phyloP scores from a whole-genome alignment of 768 basidiomycete genomes.

The Lactifluus pinguis region DNA sequence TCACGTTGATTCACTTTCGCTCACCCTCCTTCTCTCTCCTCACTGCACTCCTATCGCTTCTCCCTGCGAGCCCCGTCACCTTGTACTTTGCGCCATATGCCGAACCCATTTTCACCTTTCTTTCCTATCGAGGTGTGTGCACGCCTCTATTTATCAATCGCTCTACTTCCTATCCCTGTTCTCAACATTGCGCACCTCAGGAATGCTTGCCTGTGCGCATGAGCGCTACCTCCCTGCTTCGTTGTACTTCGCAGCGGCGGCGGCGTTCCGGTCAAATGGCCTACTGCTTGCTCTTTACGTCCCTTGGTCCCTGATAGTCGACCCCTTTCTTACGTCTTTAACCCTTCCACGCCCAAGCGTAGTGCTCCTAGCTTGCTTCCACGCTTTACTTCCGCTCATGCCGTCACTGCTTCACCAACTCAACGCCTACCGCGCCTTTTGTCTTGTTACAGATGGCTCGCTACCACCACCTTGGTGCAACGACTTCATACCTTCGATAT shows the following conservation, averaged over 20 bases:
- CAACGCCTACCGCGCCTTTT: slow-evolving; percentile 60
- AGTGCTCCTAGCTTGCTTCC: slow-evolving; percentile 30
- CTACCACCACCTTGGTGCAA: slow-evolving; percentile 54
- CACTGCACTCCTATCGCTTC: slow-evolving; percentile 55
- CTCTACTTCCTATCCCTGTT: not conserved
- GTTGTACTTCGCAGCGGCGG: slow-evolving; percentile 54
- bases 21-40: slow-evolving; percentile 53
- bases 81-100: slow-evolving; percentile 64
- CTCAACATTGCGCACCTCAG: slow-evolving; percentile 25
- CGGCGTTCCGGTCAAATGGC: slow-evolving; percentile 69
- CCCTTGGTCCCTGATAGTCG: slow-evolving; percentile 59
- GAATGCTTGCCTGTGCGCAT: slow-evolving; percentile 49
- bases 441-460: slow-evolving; percentile 26
- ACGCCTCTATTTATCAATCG: slow-evolving; percentile 2
- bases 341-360: slow-evolving; percentile 29
- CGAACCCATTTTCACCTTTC: slow-evolving; percentile 80
- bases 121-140: slow-evolving; percentile 61
- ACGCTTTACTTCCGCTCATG: slow-evolving; percentile 40
- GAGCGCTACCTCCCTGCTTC: slow-evolving; percentile 47
- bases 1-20: slow-evolving; percentile 49
- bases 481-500: slow-evolving; percentile 54
- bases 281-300: slow-evolving; percentile 70
- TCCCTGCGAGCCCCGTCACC: slow-evolving; percentile 75
- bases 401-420: slow-evolving; percentile 73
- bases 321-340: slow-evolving; percentile 35